A percentile compares a stretch with the other conserved stretches of the same genome.
Conservation (phyloP, 2,329 filamentous ascomycete species). For the Orbilia brochopaga region DNA sequence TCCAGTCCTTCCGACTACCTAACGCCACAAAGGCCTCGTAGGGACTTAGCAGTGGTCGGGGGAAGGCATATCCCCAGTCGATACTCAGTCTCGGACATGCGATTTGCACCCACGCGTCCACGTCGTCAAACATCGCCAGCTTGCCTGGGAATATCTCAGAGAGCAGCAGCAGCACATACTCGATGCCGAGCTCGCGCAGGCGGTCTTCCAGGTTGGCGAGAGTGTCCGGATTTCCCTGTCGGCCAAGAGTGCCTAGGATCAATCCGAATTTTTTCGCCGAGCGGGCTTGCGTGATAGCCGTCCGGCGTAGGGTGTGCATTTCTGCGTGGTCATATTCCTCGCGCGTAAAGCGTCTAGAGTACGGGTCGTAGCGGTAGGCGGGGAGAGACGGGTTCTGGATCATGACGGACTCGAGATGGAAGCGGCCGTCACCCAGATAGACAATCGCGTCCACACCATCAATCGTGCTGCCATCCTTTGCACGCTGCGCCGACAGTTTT, state of each 20-base stretch:
- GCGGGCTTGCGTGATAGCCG: constrained; percentile 77
- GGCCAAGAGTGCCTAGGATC: constrained; percentile 87
- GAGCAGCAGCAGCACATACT: constrained; percentile 82
- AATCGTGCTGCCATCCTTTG: constrained; percentile 59
- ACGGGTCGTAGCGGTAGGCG: constrained; percentile 95
- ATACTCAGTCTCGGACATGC: constrained; percentile 96
- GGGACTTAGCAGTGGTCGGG: constrained; percentile 83
- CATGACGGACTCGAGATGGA: constrained; percentile 98
- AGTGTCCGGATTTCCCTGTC: constrained; percentile 94
- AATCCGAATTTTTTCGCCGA: constrained; percentile 88
- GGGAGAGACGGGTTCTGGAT: constrained; percentile 92
- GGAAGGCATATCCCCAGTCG: constrained; percentile 98
- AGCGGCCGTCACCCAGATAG: constrained; percentile 89
- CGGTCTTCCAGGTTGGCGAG: constrained; percentile 83
- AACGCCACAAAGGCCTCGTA: constrained; percentile 95
- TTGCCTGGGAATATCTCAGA: constrained; percentile 98
- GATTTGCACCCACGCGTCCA: constrained; percentile 98
- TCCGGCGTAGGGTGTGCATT: constrained; percentile 79
- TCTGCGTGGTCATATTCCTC: constrained; percentile 92
- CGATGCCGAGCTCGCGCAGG: constrained; percentile 73
- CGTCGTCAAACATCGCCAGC: constrained; percentile 87
- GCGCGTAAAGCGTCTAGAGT: constrained; percentile 86
- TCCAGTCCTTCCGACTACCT: constrained; percentile 73
- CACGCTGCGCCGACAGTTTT: constrained; percentile 64
- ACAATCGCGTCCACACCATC: constrained; percentile 75